Evolutionary conservation across 2,329 filamentous ascomycete species (phyloP).

Genomic region (Diaporthe longicolla): DNA sequence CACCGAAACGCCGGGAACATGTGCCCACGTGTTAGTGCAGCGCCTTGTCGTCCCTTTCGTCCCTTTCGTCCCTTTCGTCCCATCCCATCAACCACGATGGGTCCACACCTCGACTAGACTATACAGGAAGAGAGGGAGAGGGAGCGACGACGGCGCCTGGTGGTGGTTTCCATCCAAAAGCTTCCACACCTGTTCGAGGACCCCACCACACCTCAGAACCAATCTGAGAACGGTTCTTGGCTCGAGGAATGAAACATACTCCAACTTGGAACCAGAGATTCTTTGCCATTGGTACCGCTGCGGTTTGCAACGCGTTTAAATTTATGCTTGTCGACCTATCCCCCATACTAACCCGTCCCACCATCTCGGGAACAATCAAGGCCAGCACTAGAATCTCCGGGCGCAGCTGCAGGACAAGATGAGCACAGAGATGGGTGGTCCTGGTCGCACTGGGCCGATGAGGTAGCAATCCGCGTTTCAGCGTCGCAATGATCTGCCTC

Average conservation of each 20-base stretch:
- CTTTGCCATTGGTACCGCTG: background rate
- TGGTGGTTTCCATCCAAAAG: constrained; percentile 11
- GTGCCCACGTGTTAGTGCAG: background rate
- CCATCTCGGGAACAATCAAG: background rate
- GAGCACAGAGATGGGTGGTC: background rate
- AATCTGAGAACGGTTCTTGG: background rate
- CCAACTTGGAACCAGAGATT: background rate
- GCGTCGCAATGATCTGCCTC: constrained; percentile 28
- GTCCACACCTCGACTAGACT: background rate
- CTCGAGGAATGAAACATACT: constrained; percentile 5
- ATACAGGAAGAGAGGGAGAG: background rate
- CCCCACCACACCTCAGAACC: constrained; percentile 4
- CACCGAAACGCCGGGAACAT: constrained; percentile 1
- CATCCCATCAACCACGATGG: constrained; percentile 1
- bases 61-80: background rate
- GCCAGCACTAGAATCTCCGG: background rate
- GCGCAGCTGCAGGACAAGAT: background rate
- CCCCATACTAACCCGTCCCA: background rate
- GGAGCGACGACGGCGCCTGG: background rate
- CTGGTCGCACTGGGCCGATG: constrained; percentile 1
- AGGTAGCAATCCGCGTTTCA: constrained; percentile 32
- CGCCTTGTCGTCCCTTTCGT: background rate
- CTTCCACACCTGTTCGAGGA: constrained; percentile 9
- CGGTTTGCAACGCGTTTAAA: constrained; percentile 15
- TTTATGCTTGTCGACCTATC: constrained; percentile 1